phyloP scores from a whole-genome alignment of 352 stramenopile genomes.

The Achlya hypogyna region DNA sequence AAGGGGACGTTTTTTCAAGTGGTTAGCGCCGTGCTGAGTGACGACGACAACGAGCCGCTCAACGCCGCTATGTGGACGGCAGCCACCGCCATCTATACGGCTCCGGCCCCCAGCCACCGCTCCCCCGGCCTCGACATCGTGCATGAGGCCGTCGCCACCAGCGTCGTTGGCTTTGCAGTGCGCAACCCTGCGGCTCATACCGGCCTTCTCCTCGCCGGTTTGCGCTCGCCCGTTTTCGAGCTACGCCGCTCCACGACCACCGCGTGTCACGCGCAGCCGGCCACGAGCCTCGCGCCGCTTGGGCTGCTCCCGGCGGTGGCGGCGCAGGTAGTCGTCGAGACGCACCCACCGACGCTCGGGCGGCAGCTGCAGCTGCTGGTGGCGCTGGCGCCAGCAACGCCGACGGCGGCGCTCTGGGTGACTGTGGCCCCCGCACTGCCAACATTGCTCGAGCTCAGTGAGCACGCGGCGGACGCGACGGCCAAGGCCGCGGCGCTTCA shows the following conservation, averaged over 20 bases:
- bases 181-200: not conserved
- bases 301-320: conserved; percentile 33
- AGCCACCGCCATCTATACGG: not conserved
- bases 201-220: not conserved
- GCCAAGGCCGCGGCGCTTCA: conserved; percentile 46
- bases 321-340: conserved; percentile 43
- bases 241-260: conserved; percentile 4
- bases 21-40: not conserved
- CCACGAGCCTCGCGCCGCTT: not conserved
- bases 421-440: not conserved
- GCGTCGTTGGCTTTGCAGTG: not conserved
- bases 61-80: not conserved
- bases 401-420: not conserved
- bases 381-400: not conserved
- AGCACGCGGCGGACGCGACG: conserved; percentile 37
- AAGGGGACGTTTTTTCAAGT: conserved; percentile 1
- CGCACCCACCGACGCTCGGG: conserved; percentile 52
- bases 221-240: conserved; percentile 14
- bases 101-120: not conserved
- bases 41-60: not conserved
- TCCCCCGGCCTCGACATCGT: conserved; percentile 5
- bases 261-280: not conserved
- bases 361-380: conserved; percentile 48
- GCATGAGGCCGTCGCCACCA: conserved; percentile 3
- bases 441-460: conserved; percentile 24